phyloP scores from a whole-genome alignment of 2,329 filamentous ascomycete genomes.

The Ophioceras dolichostomum region DNA sequence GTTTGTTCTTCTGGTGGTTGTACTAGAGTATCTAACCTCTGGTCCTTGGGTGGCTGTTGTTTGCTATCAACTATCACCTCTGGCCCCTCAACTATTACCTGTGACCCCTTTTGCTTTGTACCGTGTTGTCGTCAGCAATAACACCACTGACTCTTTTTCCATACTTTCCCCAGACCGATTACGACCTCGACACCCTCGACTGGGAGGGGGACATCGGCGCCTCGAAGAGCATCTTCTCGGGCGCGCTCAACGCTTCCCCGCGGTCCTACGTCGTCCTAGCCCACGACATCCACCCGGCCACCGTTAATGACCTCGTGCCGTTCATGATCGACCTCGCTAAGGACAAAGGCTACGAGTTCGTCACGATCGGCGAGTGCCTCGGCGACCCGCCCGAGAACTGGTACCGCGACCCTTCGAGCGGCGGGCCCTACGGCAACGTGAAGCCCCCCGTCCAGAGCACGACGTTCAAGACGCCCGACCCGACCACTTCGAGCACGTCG shows the following conservation, averaged over 20 bases:
- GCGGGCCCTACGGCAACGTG: slow-evolving; percentile 7
- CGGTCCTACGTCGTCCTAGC: slow-evolving; percentile 18
- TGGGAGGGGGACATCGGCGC: slow-evolving; percentile 15
- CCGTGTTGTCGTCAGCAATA: too few species aligned
- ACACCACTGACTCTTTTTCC: too few species aligned
- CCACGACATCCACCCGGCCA: slow-evolving; percentile 33
- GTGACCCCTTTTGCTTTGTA: too few species aligned
- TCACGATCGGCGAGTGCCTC: slow-evolving; percentile 34
- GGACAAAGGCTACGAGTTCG: slow-evolving; percentile 26
- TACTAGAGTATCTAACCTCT: too few species aligned
- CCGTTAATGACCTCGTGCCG: slow-evolving; percentile 26
- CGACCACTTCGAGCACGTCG: background rate
- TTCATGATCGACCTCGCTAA: slow-evolving; percentile 27
- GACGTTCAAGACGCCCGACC: background rate
- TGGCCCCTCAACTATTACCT: too few species aligned
- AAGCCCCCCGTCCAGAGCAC: background rate
- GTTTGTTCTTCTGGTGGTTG: too few species aligned
- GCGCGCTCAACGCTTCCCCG: slow-evolving; percentile 7
- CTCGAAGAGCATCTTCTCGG: slow-evolving; percentile 10
- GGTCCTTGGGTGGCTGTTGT: too few species aligned
- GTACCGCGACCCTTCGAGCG: slow-evolving; percentile 26
- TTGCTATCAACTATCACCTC: too few species aligned
- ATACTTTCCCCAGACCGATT: slow-evolving; percentile 13
- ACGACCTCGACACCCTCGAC: slow-evolving; percentile 18
- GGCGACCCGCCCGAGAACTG: slow-evolving; percentile 31